Conservation (phyloP, 768 basidiomycete species). For the Phylloporus rhodoxanthus region DNA sequence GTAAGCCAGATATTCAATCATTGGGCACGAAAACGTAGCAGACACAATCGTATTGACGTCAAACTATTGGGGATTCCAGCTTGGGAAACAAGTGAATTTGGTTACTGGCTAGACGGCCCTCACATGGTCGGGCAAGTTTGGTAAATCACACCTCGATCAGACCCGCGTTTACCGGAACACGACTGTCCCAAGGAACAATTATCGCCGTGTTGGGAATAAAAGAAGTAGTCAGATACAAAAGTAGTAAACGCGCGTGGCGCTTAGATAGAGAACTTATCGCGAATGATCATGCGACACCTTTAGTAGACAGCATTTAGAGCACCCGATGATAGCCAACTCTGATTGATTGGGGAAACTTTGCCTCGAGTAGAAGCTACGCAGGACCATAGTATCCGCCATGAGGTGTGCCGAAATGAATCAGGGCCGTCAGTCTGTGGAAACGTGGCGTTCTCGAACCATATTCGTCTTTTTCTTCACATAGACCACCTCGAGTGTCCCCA, state of each 20-base stretch:
- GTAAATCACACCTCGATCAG: not conserved
- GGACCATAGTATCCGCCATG: constrained; percentile 12
- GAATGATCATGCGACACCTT: not conserved
- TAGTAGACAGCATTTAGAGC: not conserved
- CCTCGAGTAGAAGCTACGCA: constrained; percentile 10
- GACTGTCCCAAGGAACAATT: not conserved
- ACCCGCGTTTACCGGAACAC: constrained; percentile 4
- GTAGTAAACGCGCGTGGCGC: not conserved
- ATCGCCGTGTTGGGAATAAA: constrained; percentile 1
- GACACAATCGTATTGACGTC: not conserved
- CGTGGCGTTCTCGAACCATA: not conserved
- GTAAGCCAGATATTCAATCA: too few relatives aligned
- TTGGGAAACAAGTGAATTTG: not conserved
- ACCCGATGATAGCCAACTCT: not conserved
- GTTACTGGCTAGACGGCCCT: not conserved
- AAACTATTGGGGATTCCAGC: too few relatives aligned
- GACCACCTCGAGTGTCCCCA: not conserved
- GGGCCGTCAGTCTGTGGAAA: constrained; percentile 14
- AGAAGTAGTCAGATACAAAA: not conserved
- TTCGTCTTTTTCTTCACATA: constrained; percentile 1
- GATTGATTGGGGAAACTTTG: constrained; percentile 15
- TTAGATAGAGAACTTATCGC: not conserved
- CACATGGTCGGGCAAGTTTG: not conserved
- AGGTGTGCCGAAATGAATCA: constrained; percentile 29
- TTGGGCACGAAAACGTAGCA: not conserved